A percentile compares a stretch with the other conserved stretches of the same genome.
Conservation (phyloP, 1,284 basidiomycete species). For the Marasmius fiardii region DNA sequence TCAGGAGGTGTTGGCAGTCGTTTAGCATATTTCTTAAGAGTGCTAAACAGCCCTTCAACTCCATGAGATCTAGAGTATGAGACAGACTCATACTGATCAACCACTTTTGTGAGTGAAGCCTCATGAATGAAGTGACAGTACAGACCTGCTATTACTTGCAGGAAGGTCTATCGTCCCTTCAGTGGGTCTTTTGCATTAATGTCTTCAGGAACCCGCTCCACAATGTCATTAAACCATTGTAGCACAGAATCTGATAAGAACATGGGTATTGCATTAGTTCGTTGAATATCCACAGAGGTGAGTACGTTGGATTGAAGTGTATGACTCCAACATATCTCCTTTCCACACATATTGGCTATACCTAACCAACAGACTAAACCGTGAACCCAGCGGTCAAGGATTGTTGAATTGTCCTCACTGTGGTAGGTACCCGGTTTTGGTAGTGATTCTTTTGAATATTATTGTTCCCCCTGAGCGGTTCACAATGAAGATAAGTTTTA, state of each 20-base stretch:
- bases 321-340: not conserved
- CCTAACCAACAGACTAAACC: conserved; percentile 8
- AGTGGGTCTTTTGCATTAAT: conserved; percentile 5
- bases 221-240: conserved; percentile 7
- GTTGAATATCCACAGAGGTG: conserved; percentile 1
- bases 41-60: conserved; percentile 7
- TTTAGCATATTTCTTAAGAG: conserved; percentile 2
- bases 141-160: too few species aligned
- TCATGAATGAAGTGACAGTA: too few species aligned
- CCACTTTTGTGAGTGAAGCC: too few species aligned
- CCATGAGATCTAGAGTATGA: conserved; percentile 1
- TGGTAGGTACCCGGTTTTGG: too few species aligned
- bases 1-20: conserved; percentile 11
- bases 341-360: conserved; percentile 4
- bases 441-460: conserved; percentile 10
- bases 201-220: conserved; percentile 4
- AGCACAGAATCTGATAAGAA: not conserved
- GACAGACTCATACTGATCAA: too few species aligned
- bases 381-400: too few species aligned
- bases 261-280: conserved; percentile 1
- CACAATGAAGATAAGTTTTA: not conserved
- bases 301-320: not conserved
- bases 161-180: too few species aligned
- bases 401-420: too few species aligned
- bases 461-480: not conserved